phyloP scores from a whole-genome alignment of 805 yeast species.

The Peterozyma toletana region DNA sequence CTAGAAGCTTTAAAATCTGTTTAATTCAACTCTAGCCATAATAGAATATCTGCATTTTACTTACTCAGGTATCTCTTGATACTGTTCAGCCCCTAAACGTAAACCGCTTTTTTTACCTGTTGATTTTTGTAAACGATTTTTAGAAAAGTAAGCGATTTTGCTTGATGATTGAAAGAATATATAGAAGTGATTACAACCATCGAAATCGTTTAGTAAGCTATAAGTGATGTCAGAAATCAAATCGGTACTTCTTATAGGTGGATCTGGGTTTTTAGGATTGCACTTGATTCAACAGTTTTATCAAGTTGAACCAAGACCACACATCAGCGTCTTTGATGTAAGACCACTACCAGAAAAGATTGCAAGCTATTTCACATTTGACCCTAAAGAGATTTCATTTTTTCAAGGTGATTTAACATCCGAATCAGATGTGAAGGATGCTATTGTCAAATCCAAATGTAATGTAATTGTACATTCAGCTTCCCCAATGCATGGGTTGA shows the following conservation, averaged over 20 bases:
- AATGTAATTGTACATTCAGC: constrained; percentile 90
- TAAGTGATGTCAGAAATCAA: constrained; percentile 17
- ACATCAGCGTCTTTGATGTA: constrained; percentile 83
- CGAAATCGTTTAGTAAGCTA: too few species aligned
- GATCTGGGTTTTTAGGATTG: constrained; percentile 89
- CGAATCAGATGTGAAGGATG: constrained; percentile 55
- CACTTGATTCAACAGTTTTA: constrained; percentile 85
- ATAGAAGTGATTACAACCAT: too few species aligned
- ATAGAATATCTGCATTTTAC: too few species aligned
- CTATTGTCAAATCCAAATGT: constrained; percentile 53
- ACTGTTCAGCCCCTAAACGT: too few species aligned
- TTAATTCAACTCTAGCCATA: too few species aligned
- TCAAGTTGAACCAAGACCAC: constrained; percentile 54
- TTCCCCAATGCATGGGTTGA: constrained; percentile 88
- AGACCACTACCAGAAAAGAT: constrained; percentile 75
- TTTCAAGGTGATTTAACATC: constrained; percentile 84
- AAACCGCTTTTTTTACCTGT: too few species aligned
- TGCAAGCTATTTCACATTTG: constrained; percentile 71
- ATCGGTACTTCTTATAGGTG: constrained; percentile 85
- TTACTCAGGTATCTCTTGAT: too few species aligned
- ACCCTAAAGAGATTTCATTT: constrained; percentile 45
- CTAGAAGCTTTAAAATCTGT: too few species aligned
- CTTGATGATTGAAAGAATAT: too few species aligned
- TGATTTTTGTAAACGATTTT: too few species aligned
- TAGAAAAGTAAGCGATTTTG: too few species aligned